phyloP scores from a whole-genome alignment of 495 filamentous ascomycete species.

The Baudoinia panamericana region DNA sequence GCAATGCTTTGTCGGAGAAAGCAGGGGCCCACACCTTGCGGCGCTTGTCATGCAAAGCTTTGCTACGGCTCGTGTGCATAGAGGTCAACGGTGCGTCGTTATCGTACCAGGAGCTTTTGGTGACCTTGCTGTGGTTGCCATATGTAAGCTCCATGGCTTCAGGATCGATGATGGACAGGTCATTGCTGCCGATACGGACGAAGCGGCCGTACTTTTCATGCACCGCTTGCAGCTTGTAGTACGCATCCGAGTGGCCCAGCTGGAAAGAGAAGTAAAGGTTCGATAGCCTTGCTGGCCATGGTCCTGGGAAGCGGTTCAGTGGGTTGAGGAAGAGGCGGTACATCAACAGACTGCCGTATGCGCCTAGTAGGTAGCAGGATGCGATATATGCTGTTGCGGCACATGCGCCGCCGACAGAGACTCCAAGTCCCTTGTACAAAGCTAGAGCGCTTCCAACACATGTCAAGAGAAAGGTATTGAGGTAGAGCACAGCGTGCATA shows the following conservation, averaged over 20 bases:
- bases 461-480: background rate
- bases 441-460: background rate
- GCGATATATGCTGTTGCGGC: background rate
- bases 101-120: constrained; percentile 36
- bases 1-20: constrained; percentile 23
- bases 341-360: constrained; percentile 35
- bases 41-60: constrained; percentile 27
- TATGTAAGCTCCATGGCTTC: constrained; percentile 28
- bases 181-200: constrained; percentile 18
- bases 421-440: background rate
- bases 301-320: constrained; percentile 35
- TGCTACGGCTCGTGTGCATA: constrained; percentile 31
- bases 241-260: constrained; percentile 3
- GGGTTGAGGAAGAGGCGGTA: constrained; percentile 37
- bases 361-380: constrained; percentile 9
- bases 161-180: constrained; percentile 31
- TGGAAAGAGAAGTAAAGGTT: constrained; percentile 27
- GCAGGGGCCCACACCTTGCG: constrained; percentile 33
- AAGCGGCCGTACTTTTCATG: constrained; percentile 16
- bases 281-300: constrained; percentile 30
- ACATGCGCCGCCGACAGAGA: background rate
- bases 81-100: constrained; percentile 24
- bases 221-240: constrained; percentile 10
- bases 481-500: background rate
- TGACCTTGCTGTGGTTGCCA: constrained; percentile 24